These are phyloP conservation scores for Choiromyces venosus DNA, from an alignment of 495 filamentous ascomycete genomes.

Conservation along the genomic window DNA sequence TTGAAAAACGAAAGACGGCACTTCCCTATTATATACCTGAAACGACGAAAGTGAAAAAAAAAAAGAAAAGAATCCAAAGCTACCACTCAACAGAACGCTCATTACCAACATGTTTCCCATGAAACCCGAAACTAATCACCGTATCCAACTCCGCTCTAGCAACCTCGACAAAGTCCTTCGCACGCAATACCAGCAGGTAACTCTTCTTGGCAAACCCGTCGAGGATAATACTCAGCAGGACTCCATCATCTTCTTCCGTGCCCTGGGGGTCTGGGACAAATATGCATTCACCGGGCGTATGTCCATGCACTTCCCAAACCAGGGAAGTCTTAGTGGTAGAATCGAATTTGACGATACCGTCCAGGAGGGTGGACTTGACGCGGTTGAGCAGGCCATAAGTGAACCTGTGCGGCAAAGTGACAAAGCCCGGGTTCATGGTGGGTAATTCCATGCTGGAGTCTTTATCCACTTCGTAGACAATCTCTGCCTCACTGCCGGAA, in stretches of 20 bases:
- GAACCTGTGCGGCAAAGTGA: slow-evolving; percentile 52
- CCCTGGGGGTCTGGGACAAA: slow-evolving; percentile 56
- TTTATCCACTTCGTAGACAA: slow-evolving; percentile 19
- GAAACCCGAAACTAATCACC: slow-evolving; percentile 64
- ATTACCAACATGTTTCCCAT: slow-evolving; percentile 55
- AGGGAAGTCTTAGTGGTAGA: slow-evolving; percentile 48
- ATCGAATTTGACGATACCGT: slow-evolving; percentile 66
- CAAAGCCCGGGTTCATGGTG: slow-evolving; percentile 58
- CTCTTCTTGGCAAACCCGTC: slow-evolving; percentile 59
- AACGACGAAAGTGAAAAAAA: not conserved
- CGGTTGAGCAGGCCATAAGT: slow-evolving; percentile 57
- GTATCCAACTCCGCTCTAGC: slow-evolving; percentile 60
- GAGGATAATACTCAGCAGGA: slow-evolving; percentile 65
- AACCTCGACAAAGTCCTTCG: slow-evolving; percentile 58
- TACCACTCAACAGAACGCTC: slow-evolving; percentile 9
- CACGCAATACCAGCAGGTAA: slow-evolving; percentile 66
- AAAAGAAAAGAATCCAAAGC: not conserved
- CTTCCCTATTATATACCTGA: not conserved
- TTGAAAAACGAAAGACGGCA: not conserved
- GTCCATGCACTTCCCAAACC: slow-evolving; percentile 56
- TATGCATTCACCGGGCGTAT: slow-evolving; percentile 69
- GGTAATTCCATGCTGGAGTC: slow-evolving; percentile 54
- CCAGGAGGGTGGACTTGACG: slow-evolving; percentile 57
- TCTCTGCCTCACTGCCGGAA: slow-evolving; percentile 14
- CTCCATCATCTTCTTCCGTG: slow-evolving; percentile 62